phyloP scores from a whole-genome alignment of 345 rosid genomes.

The Gossypium raimondii region DNA sequence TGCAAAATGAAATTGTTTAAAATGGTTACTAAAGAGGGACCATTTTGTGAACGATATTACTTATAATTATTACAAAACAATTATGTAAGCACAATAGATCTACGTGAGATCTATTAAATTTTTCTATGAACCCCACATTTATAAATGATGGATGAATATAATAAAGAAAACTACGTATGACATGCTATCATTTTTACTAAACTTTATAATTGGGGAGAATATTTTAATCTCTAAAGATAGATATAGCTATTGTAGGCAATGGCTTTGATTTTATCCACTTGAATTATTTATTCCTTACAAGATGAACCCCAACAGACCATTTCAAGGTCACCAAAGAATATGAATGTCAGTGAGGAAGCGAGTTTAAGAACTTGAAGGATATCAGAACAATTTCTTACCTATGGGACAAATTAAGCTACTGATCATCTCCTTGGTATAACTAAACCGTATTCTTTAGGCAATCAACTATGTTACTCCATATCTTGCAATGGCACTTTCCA shows the following conservation, averaged over 20 bases:
- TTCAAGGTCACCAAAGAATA: neutral
- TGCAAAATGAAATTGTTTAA: neutral
- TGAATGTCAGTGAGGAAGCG: neutral
- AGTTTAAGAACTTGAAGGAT: constrained; percentile 16
- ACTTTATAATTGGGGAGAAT: neutral
- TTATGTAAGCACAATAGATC: neutral
- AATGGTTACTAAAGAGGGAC: neutral
- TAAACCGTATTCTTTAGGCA: neutral
- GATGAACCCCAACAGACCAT: constrained; percentile 18
- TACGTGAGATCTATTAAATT: neutral
- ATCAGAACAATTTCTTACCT: constrained; percentile 11
- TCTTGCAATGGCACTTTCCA: constrained; percentile 72
- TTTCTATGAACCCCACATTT: neutral
- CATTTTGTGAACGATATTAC: neutral
- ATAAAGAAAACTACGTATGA: neutral
- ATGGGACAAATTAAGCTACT: neutral
- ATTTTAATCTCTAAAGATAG: neutral
- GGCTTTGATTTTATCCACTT: constrained; percentile 1
- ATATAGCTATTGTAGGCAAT: neutral
- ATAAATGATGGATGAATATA: neutral
- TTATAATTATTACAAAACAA: neutral
- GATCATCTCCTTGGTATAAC: constrained; percentile 8
- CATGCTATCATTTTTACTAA: neutral
- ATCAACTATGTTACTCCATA: constrained; percentile 31
- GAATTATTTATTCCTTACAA: constrained; percentile 4